Evolutionary conservation across 495 filamentous ascomycete species (phyloP).

Genomic region (Xylaria cubensis): DNA sequence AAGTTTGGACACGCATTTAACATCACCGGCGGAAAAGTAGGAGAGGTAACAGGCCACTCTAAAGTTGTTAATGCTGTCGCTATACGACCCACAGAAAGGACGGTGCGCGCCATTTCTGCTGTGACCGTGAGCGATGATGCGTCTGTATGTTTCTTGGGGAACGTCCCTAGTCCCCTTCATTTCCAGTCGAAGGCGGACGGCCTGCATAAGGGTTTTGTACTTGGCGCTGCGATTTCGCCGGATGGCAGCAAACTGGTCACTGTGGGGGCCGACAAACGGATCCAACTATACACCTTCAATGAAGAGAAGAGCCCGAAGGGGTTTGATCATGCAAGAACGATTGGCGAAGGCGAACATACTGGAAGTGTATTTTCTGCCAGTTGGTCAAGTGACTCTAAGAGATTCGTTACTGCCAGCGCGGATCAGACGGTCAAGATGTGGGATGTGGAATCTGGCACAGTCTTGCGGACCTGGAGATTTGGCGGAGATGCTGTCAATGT

Average conservation of each 20-base stretch:
- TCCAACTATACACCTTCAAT: constrained; percentile 73
- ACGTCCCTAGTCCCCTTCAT: constrained; percentile 80
- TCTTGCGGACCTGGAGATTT: constrained; percentile 81
- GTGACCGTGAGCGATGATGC: constrained; percentile 91
- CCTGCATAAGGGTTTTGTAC: constrained; percentile 85
- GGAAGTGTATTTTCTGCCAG: constrained; percentile 92
- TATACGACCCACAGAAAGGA: constrained; percentile 88
- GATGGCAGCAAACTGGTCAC: constrained; percentile 85
- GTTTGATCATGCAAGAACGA: constrained; percentile 75
- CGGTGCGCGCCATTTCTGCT: constrained; percentile 86
- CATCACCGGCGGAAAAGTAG: constrained; percentile 94
- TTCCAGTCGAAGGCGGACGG: constrained; percentile 77
- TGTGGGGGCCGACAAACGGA: constrained; percentile 85
- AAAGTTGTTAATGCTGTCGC: constrained; percentile 89
- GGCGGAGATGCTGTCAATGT: constrained; percentile 82
- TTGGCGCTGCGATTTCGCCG: constrained; percentile 88
- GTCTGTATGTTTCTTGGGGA: constrained; percentile 88
- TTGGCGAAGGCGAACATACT: constrained; percentile 83
- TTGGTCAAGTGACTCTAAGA: constrained; percentile 88
- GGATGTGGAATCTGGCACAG: constrained; percentile 83
- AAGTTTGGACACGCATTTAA: constrained; percentile 93
- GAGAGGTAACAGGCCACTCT: constrained; percentile 90
- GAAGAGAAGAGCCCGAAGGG: constrained; percentile 76
- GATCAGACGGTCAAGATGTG: constrained; percentile 91
- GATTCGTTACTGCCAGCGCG: constrained; percentile 88